Conservation (phyloP, 2,329 filamentous ascomycete species). For the Ophiostoma ulmi region DNA sequence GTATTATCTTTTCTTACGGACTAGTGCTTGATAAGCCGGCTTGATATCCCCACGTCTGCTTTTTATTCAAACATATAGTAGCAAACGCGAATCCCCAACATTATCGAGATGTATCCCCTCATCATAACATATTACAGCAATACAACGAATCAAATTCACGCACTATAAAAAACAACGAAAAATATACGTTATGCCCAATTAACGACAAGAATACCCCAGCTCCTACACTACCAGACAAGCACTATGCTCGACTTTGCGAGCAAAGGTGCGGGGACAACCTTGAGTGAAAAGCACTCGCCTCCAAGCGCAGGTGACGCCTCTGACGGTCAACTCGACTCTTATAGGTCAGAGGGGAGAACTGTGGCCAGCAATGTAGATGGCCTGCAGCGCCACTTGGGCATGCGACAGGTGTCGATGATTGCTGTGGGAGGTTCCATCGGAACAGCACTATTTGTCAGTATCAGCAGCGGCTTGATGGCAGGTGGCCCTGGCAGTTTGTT, state of each 20-base stretch:
- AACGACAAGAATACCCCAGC: background rate
- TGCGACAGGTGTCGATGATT: slow-evolving; percentile 54
- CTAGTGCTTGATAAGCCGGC: background rate
- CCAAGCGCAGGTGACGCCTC: background rate
- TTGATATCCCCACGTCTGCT: background rate
- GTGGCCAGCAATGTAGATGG: slow-evolving; percentile 21
- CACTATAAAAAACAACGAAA: background rate
- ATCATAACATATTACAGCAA: background rate
- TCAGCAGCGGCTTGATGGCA: slow-evolving; percentile 46
- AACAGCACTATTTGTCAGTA: slow-evolving; percentile 56
- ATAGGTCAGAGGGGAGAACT: background rate
- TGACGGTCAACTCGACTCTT: background rate
- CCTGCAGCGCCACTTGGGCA: slow-evolving; percentile 46
- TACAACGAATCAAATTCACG: background rate
- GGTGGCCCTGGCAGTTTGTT: slow-evolving; percentile 40
- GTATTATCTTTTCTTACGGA: background rate
- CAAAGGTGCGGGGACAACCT: background rate
- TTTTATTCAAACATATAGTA: background rate
- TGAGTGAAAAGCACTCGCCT: background rate
- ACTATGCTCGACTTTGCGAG: background rate
- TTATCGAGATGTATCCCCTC: background rate
- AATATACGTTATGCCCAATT: background rate
- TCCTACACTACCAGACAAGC: background rate
- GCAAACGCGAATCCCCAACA: background rate
- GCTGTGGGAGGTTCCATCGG: slow-evolving; percentile 55